phyloP scores from a whole-genome alignment of 768 basidiomycete genomes.

The Rhizopogon roseolus region DNA sequence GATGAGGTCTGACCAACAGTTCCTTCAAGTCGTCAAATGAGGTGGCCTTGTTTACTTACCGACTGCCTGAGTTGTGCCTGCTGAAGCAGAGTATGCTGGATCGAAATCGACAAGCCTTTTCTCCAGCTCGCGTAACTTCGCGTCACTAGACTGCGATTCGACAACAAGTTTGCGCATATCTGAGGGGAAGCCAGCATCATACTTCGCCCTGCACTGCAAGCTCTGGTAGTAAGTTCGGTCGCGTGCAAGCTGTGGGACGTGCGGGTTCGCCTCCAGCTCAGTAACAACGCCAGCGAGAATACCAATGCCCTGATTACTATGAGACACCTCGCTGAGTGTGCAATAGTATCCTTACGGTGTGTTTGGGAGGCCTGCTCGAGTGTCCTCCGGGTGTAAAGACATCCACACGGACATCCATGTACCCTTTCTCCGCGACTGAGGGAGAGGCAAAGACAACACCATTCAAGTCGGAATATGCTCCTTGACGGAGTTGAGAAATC shows the following conservation, averaged over 20 bases:
- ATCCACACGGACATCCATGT: slow-evolving; percentile 35
- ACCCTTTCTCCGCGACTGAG: slow-evolving; percentile 37
- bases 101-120: slow-evolving; percentile 17
- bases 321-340: not conserved
- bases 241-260: slow-evolving; percentile 23
- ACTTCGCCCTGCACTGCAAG: slow-evolving; percentile 38
- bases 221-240: slow-evolving; percentile 22
- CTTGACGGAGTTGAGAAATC: slow-evolving; percentile 11
- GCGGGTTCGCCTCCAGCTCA: slow-evolving; percentile 42
- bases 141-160: slow-evolving; percentile 17
- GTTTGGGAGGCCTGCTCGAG: slow-evolving; percentile 46
- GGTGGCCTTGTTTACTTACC: slow-evolving; percentile 23
- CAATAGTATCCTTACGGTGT: slow-evolving; percentile 35
- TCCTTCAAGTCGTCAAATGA: slow-evolving; percentile 13
- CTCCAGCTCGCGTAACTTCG: slow-evolving; percentile 13
- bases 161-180: slow-evolving; percentile 13
- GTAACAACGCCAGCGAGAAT: slow-evolving; percentile 45
- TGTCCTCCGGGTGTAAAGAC: slow-evolving; percentile 49
- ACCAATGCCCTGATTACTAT: slow-evolving; percentile 37
- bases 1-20: slow-evolving; percentile 36
- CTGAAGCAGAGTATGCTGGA: slow-evolving; percentile 11
- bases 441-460: slow-evolving; percentile 29
- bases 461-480: slow-evolving; percentile 20
- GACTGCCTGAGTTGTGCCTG: slow-evolving; percentile 24
- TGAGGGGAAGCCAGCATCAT: slow-evolving; percentile 30